These are phyloP conservation scores for Fusarium stilboides DNA, from an alignment of 2,329 filamentous ascomycete species.

Conservation along the genomic window DNA sequence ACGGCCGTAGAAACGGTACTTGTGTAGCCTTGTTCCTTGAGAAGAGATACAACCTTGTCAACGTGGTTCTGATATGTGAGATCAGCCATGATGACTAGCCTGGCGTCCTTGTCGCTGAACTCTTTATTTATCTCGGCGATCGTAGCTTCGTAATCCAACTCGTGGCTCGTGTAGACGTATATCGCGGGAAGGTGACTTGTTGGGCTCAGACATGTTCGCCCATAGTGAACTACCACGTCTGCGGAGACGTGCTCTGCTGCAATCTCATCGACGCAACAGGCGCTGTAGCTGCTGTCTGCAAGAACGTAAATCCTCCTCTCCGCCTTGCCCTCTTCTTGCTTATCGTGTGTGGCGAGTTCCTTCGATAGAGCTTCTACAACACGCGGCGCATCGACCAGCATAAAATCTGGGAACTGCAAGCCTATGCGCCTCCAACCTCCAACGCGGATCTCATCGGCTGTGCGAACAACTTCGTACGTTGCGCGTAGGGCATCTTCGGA, in stretches of 20 bases:
- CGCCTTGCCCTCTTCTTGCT: slow-evolving; percentile 10
- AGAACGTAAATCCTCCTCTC: slow-evolving; percentile 79
- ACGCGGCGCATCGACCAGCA: slow-evolving; percentile 87
- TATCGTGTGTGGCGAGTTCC: slow-evolving; percentile 45
- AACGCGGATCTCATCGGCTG: slow-evolving; percentile 80
- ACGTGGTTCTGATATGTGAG: slow-evolving; percentile 88
- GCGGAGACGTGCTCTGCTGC: slow-evolving; percentile 94
- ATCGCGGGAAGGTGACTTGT: slow-evolving; percentile 89
- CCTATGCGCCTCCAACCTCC: slow-evolving; percentile 84
- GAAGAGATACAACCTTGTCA: slow-evolving; percentile 64
- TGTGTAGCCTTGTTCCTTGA: slow-evolving; percentile 77
- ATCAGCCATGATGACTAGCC: slow-evolving; percentile 88
- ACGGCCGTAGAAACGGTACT: slow-evolving; percentile 79
- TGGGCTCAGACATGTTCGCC: slow-evolving; percentile 90
- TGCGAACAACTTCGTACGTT: slow-evolving; percentile 89
- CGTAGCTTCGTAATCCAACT: slow-evolving; percentile 74
- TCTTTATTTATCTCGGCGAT: slow-evolving; percentile 74
- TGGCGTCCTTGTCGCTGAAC: slow-evolving; percentile 75
- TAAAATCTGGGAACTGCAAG: slow-evolving; percentile 95
- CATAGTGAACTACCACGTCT: slow-evolving; percentile 94
- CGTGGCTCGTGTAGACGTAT: slow-evolving; percentile 87
- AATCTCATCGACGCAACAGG: slow-evolving; percentile 97
- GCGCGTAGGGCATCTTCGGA: slow-evolving; percentile 78
- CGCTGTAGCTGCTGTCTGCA: slow-evolving; percentile 95
- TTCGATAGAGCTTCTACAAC: slow-evolving; percentile 74